Conservation (phyloP, 257 asterid species). For the Cinchona pubescens region DNA sequence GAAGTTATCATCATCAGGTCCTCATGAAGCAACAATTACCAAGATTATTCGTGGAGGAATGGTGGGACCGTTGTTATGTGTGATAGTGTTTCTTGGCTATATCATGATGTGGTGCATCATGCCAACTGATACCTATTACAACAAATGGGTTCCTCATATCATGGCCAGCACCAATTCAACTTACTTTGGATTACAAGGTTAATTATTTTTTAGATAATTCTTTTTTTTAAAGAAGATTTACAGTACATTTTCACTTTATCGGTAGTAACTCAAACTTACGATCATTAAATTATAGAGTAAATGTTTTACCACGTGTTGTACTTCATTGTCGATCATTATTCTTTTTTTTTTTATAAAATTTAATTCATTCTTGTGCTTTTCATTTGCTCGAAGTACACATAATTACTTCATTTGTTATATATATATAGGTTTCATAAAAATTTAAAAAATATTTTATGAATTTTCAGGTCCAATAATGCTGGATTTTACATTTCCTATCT, state of each 20-base stretch:
- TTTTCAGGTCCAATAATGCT: conserved; percentile 72
- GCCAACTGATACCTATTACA: conserved; percentile 93
- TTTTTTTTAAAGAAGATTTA: too few relatives aligned
- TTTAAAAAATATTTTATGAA: not conserved
- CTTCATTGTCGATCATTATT: too few relatives aligned
- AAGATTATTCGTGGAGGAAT: conserved; percentile 50
- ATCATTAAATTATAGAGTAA: too few relatives aligned
- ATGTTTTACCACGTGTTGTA: too few relatives aligned
- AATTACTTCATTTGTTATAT: not conserved
- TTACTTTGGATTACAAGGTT: conserved; percentile 91
- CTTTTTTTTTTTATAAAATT: too few relatives aligned
- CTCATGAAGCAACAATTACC: conserved; percentile 26
- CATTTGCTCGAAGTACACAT: not conserved
- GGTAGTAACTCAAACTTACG: too few relatives aligned
- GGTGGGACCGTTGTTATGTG: conserved; percentile 46
- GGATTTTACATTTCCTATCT: conserved; percentile 86
- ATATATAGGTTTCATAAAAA: not conserved
- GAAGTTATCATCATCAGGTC: not conserved
- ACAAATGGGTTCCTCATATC: conserved; percentile 70
- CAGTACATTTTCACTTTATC: too few relatives aligned
- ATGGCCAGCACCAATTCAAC: conserved; percentile 67
- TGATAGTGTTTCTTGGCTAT: conserved; percentile 76
- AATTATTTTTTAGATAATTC: not conserved
- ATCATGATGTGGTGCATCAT: conserved; percentile 95
- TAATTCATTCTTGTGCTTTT: not conserved